Conservation (phyloP, 345 rosid species). For the Erodium maritimum region DNA sequence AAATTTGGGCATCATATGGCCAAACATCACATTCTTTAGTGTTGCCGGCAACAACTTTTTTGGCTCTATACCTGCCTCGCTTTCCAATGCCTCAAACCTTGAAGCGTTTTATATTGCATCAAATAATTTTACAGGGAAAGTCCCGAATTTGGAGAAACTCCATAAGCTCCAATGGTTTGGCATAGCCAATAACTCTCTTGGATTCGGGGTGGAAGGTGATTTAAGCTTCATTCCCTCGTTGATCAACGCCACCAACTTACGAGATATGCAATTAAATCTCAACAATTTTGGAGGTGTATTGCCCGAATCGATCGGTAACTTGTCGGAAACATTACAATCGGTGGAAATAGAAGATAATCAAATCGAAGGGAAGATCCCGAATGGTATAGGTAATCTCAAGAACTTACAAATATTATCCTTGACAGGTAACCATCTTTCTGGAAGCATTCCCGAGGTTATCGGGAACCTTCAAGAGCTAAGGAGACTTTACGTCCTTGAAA, state of each 20-base stretch:
- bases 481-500: not conserved
- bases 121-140: not conserved
- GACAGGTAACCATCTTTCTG: slow-evolving; percentile 2
- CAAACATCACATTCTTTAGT: not conserved
- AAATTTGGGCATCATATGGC: not conserved
- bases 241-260: slow-evolving; percentile 6
- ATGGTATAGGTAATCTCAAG: slow-evolving; percentile 7
- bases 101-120: not conserved
- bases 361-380: slow-evolving; percentile 6
- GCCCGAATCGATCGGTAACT: slow-evolving; percentile 4
- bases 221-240: slow-evolving; percentile 9
- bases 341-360: not conserved
- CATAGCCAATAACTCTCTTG: slow-evolving; percentile 2
- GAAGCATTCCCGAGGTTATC: slow-evolving; percentile 1
- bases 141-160: slow-evolving; percentile 9
- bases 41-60: not conserved
- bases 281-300: slow-evolving; percentile 4
- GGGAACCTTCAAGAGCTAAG: slow-evolving; percentile 5
- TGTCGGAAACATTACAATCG: not conserved
- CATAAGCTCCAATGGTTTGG: not conserved
- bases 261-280: not conserved
- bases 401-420: not conserved
- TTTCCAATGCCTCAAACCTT: slow-evolving; percentile 5
- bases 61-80: not conserved
- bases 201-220: slow-evolving; percentile 5